Base-by-base conservation (phyloP, 176 grass and related monocot genomes). In the Avena eriantha region DNA sequence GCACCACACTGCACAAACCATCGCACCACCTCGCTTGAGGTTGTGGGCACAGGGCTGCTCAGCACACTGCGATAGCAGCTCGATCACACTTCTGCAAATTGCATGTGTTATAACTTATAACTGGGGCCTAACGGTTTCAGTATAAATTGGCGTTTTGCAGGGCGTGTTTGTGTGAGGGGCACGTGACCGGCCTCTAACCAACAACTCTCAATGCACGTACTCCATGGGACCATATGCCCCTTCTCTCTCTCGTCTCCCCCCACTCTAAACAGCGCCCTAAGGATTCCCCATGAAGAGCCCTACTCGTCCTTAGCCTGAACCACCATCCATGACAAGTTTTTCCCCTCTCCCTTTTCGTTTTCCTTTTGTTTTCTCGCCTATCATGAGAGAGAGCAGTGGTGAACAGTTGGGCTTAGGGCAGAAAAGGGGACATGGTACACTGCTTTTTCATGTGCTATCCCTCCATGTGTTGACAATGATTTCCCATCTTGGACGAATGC, bases 261-360 rank as follows among this genome's bases (percentile, higher is more conserved):
- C 90, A 89, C 84, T 84, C 90, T 89, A 88, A 88, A 88, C 86
- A 69, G 45, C 51, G 68, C 89, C 89, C 82, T 84, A 92, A 80
- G 87, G 86, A 92, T 86, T 92, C 84, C 87, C 84, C 69, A 86
- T 86, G 83, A 89, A 92, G 80, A 91, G 86, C 80, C 67, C 90
- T 92, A 92, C 83, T 10, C 14, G 8, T 81, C 86, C 86, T 92
- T 92, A 87, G 87, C 59, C 80, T 88, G 90, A 68, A 76, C 79
- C 56, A 84, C 51, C 68, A 69, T 41, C 83, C 88, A 86, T 69
- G 70, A 69, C 83, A 76, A 83, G 39, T 69, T 83, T 69, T 35
- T 22, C 10, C 34, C 26, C 77, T n/a, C 66, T 66, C 19, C 19
- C n/a, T 54, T 69, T 66, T 4, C 2, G 46, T 84, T 89, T 77